Percentiles rank a stretch among this genome's conserved stretches.
Evolutionary conservation across 2,329 filamentous ascomycete genomes (phyloP).

Genomic region (Hypoxylon sp.): DNA sequence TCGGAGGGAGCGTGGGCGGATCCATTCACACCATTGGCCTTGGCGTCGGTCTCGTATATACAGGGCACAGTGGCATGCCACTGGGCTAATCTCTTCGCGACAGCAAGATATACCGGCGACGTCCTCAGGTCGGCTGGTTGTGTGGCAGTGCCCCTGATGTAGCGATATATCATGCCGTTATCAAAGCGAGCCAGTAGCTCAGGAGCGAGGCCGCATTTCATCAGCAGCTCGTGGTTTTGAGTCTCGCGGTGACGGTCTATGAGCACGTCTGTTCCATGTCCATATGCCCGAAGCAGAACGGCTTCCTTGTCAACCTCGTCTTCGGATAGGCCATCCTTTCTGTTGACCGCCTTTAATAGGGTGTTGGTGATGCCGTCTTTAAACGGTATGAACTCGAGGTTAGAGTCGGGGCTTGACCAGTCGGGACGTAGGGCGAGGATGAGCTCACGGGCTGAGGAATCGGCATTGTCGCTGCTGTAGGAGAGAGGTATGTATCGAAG

Average conservation of each 20-base stretch:
- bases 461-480: conserved; percentile 80
- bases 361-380: conserved; percentile 99
- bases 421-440: conserved; percentile 82
- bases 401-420: conserved; percentile 77
- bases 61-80: conserved; percentile 85
- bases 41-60: conserved; percentile 50
- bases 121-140: conserved; percentile 80
- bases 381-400: conserved; percentile 87
- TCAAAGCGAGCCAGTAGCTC: conserved; percentile 88
- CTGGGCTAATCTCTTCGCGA: conserved; percentile 84
- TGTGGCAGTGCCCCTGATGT: conserved; percentile 81
- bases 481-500: conserved; percentile 74
- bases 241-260: conserved; percentile 92
- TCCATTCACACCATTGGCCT: conserved; percentile 50
- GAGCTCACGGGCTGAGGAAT: conserved; percentile 79
- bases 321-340: conserved; percentile 66
- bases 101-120: conserved; percentile 79
- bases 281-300: conserved; percentile 90
- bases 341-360: conserved; percentile 79
- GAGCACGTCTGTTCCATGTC: conserved; percentile 89
- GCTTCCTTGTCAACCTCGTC: conserved; percentile 74
- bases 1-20: conserved; percentile 46
- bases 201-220: conserved; percentile 83
- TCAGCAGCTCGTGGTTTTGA: conserved; percentile 84
- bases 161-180: conserved; percentile 95